Conservation (phyloP, 1,139 yeast genomes). For the Scheffersomyces segobiensis region DNA sequence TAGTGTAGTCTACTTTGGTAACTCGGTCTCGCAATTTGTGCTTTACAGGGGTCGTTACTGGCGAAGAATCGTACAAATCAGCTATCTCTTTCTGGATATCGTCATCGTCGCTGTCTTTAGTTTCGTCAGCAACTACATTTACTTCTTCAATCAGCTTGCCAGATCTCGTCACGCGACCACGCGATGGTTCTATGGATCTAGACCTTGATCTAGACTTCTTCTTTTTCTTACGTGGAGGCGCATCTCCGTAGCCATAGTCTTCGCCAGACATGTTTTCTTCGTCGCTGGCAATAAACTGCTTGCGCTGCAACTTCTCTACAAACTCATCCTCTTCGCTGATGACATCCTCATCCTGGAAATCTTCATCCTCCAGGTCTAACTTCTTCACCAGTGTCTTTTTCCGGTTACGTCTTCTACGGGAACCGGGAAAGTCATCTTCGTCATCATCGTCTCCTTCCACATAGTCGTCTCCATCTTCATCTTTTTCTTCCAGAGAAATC, state of each 20-base stretch:
- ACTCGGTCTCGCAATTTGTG: slow-evolving; percentile 78
- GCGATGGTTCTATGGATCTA: slow-evolving; percentile 22
- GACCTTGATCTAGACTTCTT: slow-evolving; percentile 27
- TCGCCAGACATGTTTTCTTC: slow-evolving; percentile 26
- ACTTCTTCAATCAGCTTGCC: slow-evolving; percentile 21
- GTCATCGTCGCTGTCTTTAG: slow-evolving; percentile 25
- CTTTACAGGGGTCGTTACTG: slow-evolving; percentile 48
- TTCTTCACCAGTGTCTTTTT: neutral
- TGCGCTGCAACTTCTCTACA: slow-evolving; percentile 30
- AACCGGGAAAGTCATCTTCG: slow-evolving; percentile 9
- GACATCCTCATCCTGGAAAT: slow-evolving; percentile 13
- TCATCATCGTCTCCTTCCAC: slow-evolving; percentile 16
- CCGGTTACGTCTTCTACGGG: slow-evolving; percentile 5
- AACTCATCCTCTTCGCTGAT: slow-evolving; percentile 23
- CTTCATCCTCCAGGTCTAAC: slow-evolving; percentile 14
- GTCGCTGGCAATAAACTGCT: slow-evolving; percentile 40
- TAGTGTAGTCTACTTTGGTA: slow-evolving; percentile 70
- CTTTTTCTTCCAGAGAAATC: neutral
- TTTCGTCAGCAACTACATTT: slow-evolving; percentile 16
- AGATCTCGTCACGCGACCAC: slow-evolving; percentile 18
- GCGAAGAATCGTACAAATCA: slow-evolving; percentile 54
- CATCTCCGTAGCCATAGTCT: slow-evolving; percentile 26
- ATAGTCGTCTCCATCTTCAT: slow-evolving; percentile 8
- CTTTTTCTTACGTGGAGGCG: slow-evolving; percentile 13
- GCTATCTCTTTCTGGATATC: slow-evolving; percentile 52